Evolutionary conservation across 2,329 filamentous ascomycete genomes (phyloP).

Genomic region (Huntiella omanensis): DNA sequence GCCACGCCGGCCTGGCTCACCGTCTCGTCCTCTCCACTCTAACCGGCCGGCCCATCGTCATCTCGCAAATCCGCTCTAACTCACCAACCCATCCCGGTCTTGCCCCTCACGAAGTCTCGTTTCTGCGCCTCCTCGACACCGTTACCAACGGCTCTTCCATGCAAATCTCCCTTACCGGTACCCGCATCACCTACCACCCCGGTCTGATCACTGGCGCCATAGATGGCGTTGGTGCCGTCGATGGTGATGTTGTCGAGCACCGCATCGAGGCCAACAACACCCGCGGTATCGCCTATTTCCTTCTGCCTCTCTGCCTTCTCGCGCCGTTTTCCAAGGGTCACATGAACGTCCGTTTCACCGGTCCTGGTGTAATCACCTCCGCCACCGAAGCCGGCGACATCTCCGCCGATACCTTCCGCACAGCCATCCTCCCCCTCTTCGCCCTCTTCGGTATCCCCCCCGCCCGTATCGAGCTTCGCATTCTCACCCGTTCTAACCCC

Average conservation of each 20-base stretch:
- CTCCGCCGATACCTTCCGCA: constrained; percentile 82
- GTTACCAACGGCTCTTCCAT: constrained; percentile 90
- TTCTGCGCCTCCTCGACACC: constrained; percentile 81
- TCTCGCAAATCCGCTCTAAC: constrained; percentile 79
- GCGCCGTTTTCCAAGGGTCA: constrained; percentile 85
- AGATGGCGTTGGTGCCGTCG: constrained; percentile 50
- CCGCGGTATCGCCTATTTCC: constrained; percentile 76
- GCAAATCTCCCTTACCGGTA: constrained; percentile 92
- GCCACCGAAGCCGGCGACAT: constrained; percentile 71
- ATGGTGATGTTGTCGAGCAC: constrained; percentile 63
- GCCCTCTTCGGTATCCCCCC: constrained; percentile 69
- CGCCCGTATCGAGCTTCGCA: constrained; percentile 66
- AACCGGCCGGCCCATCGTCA: constrained; percentile 73
- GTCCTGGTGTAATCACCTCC: constrained; percentile 80
- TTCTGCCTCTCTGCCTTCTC: constrained; percentile 73
- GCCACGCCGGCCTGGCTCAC: constrained; percentile 64
- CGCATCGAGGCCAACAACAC: constrained; percentile 57
- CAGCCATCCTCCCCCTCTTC: constrained; percentile 77
- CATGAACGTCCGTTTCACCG: constrained; percentile 77
- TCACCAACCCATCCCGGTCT: constrained; percentile 79
- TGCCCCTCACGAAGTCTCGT: constrained; percentile 81
- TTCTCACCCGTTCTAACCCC: constrained; percentile 62
- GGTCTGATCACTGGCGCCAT: constrained; percentile 79
- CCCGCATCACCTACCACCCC: constrained; percentile 77
- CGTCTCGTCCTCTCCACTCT: constrained; percentile 81